Base-by-base conservation (phyloP, 352 stramenopile genomes). In the Globisporangium takayamanum region DNA sequence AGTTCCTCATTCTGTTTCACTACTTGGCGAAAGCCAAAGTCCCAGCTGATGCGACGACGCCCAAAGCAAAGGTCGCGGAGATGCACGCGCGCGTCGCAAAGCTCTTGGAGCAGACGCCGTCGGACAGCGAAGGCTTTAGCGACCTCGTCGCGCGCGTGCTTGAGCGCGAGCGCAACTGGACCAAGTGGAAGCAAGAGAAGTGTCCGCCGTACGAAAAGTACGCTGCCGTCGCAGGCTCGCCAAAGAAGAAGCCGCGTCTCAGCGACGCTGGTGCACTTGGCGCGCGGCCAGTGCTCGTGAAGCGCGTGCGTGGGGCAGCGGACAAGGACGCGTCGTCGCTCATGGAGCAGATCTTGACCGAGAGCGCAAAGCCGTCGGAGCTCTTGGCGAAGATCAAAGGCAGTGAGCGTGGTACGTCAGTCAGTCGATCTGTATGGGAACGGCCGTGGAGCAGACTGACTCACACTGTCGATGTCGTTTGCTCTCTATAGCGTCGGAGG, bases 171-270 rank as follows among this genome's bases (percentile, higher is more conserved):
- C 78, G 79, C 28, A 93, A 95, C 57, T 97, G 86, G 87, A 87
- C 91, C 48, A 83, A 91, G 62, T 97, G 89, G 89, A 97, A 97
- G 62, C 64, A 78, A 26, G 83, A 94, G n/a, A 92, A 90, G 55
- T 96, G 88, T 63, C 81, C 79, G 11, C 73, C 63, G 52, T 94
- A 92, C 53, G 85, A 95, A 46, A 80, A 74, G 20, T 82, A 76
- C 28, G 66, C 69, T 5, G 54, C 66, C 15, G 46, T 51, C 5
- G 52, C 61, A 66, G 46, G 46, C 52, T 62, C 67, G 59, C 49
- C 65, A 15, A 46, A 65, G n/a, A 73, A 73, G 3, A 36, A 54
- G 26, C 49, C 83, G 37, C 69, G 69, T 44, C 69, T 83, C 2
- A 70, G 66, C 1, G 78, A 81, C 20, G 42, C 68, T 16, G 61